Conservation (phyloP, 1,284 basidiomycete species). For the Pterulicium gracile region DNA sequence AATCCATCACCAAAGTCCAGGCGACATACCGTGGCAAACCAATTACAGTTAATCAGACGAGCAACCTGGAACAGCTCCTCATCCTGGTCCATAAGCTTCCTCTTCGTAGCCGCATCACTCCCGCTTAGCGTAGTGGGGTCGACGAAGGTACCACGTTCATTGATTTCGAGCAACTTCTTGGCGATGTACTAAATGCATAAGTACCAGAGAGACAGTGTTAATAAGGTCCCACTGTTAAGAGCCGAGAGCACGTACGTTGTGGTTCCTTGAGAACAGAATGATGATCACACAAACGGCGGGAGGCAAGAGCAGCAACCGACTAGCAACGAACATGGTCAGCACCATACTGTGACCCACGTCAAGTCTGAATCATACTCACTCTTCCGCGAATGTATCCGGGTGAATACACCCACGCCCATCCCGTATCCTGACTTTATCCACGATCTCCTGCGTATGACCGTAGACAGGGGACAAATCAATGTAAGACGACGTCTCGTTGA, state of each 20-base stretch:
- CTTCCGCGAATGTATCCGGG: constrained; percentile 69
- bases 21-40: constrained; percentile 46
- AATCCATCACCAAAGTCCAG: constrained; percentile 2
- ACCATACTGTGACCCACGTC: too few relatives aligned
- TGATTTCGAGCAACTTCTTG: constrained; percentile 64
- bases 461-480: constrained; percentile 78
- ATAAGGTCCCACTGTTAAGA: too few relatives aligned
- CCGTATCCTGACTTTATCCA: constrained; percentile 49
- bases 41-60: constrained; percentile 66
- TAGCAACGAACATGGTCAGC: too few relatives aligned
- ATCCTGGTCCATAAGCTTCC: constrained; percentile 48
- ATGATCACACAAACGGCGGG: constrained; percentile 65
- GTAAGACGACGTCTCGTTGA: constrained; percentile 83
- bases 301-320: constrained; percentile 69
- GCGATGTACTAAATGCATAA: constrained; percentile 56
- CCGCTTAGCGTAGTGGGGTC: constrained; percentile 33
- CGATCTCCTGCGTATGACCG: constrained; percentile 53
- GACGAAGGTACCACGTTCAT: constrained; percentile 53
- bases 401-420: constrained; percentile 57
- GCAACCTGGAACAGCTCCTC: constrained; percentile 77
- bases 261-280: constrained; percentile 75
- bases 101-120: constrained; percentile 20
- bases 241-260: constrained; percentile 52
- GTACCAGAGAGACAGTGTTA: constrained; percentile 2
- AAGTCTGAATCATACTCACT: too few relatives aligned